Evolutionary conservation across 179 eudicot genomes (phyloP), one percentile per base, ranked within the genome.

Genomic region (Silene coronaria): DNA sequence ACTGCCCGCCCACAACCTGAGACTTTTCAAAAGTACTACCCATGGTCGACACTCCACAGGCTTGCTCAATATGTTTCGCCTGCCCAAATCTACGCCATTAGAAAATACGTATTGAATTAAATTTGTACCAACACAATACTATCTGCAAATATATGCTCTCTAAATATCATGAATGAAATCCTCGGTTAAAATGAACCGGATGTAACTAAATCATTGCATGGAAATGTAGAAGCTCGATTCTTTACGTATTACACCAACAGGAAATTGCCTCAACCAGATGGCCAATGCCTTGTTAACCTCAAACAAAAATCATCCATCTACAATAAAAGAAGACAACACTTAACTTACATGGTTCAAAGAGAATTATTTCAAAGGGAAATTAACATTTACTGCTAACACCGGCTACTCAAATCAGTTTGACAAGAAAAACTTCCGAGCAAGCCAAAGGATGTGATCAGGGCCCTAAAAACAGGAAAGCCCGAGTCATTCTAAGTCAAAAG

Each of bases 281-380:
- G 74, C 78, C 77, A 72, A 75, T 51, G 84, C 82, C 83, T 63
- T 80, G 59, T 79, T 23, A 58, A 65, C 79, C 46, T 79, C 75
- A 76, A 61, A 76, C 72, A 81, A 84, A 76, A 77, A 75, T 87
- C 90, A 87, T 81, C 90, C 88, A 88, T 88, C 89, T 84, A 86
- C 88, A 86, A 82, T 64, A 75, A 81, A 79, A 74, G 67, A 75
- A 30, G 64, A 74, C 42, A 32, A 32, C 36, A 73, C 77, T 55
- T 76, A 22, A 76, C 80, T 82, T 82, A 74, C 80, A 79, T 17
- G 23, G 76, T 77, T 46, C 79, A 78, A 48, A 70, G 76, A 42
- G 48, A n/a, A n/a, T n/a, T n/a, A n/a, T n/a, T n/a, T n/a, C n/a
- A n/a, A n/a, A n/a, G n/a, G n/a, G n/a, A n/a, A n/a, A n/a, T n/a